phyloP scores from a whole-genome alignment of 2,329 filamentous ascomycete genomes.

The Clonostachys rosea region DNA sequence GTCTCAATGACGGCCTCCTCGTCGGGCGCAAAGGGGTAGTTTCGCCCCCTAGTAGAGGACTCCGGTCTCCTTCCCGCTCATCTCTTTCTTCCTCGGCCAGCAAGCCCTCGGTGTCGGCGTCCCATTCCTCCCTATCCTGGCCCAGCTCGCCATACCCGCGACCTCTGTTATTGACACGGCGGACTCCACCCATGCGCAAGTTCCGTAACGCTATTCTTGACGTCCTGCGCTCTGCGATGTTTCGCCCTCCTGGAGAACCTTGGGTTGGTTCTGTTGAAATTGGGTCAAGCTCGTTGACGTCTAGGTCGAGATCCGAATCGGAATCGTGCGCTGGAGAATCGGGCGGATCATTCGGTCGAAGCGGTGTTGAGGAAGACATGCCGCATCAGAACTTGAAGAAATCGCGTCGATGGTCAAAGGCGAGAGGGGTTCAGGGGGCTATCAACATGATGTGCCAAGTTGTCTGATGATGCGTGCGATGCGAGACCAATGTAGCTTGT shows the following conservation, averaged over 20 bases:
- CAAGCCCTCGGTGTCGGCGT: conserved; percentile 64
- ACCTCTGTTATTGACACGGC: conserved; percentile 49
- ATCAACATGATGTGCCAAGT: background rate
- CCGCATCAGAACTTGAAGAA: conserved; percentile 21
- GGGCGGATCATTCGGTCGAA: conserved; percentile 50
- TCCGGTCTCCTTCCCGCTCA: too few relatives aligned
- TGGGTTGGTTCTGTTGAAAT: conserved; percentile 28
- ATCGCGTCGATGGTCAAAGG: background rate
- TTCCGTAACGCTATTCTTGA: conserved; percentile 67
- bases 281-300: conserved; percentile 77
- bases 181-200: conserved; percentile 61
- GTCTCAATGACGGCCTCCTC: conserved; percentile 44
- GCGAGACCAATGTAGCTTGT: too few relatives aligned
- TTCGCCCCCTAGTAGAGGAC: conserved; percentile 8
- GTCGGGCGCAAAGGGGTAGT: conserved; percentile 15
- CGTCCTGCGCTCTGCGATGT: conserved; percentile 34
- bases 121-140: conserved; percentile 46
- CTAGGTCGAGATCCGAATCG: conserved; percentile 69
- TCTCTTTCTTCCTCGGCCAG: conserved; percentile 53
- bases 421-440: background rate
- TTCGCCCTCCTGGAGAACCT: conserved; percentile 17
- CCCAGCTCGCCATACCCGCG: conserved; percentile 58
- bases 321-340: conserved; percentile 64
- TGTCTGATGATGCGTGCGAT: too few relatives aligned
- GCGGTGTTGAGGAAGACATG: conserved; percentile 51